Percentiles rank a stretch among this genome's conserved stretches.
These are phyloP conservation scores for Phlebiopsis flavidoalba DNA, from an alignment of 768 basidiomycete genomes.

Conservation along the genomic window DNA sequence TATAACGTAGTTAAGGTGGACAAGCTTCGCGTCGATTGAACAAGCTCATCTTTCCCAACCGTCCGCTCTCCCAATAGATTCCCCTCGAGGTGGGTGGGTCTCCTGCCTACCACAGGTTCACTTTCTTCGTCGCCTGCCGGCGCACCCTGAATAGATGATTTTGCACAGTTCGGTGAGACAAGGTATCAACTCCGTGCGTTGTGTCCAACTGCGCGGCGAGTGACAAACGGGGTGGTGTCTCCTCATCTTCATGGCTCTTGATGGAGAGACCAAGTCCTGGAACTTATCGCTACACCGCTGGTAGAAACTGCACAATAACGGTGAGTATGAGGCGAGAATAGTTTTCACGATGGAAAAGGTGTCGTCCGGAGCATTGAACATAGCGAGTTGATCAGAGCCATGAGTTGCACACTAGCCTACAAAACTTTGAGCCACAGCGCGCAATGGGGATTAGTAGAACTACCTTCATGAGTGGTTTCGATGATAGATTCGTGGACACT, in stretches of 20 bases:
- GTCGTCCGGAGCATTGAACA: constrained; percentile 88
- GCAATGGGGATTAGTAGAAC: background rate
- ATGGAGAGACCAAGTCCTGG: constrained; percentile 62
- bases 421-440: background rate
- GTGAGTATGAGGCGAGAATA: constrained; percentile 91
- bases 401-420: constrained; percentile 78
- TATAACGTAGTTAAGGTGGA: constrained; percentile 74
- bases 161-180: constrained; percentile 64
- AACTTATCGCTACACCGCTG: constrained; percentile 89
- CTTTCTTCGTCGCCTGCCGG: constrained; percentile 35
- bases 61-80: constrained; percentile 51
- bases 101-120: constrained; percentile 71
- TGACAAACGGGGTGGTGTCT: constrained; percentile 44
- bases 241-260: constrained; percentile 20
- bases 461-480: constrained; percentile 78
- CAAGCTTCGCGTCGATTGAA: constrained; percentile 67
- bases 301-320: constrained; percentile 94
- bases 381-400: constrained; percentile 87
- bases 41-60: constrained; percentile 60
- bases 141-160: constrained; percentile 32
- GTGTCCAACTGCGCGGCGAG: constrained; percentile 80
- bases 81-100: constrained; percentile 69
- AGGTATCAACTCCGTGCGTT: constrained; percentile 69
- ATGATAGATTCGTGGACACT: constrained; percentile 54
- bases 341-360: constrained; percentile 92